Evolutionary conservation across 495 filamentous ascomycete species (phyloP).

Genomic region (Geopyxis carbonaria): DNA sequence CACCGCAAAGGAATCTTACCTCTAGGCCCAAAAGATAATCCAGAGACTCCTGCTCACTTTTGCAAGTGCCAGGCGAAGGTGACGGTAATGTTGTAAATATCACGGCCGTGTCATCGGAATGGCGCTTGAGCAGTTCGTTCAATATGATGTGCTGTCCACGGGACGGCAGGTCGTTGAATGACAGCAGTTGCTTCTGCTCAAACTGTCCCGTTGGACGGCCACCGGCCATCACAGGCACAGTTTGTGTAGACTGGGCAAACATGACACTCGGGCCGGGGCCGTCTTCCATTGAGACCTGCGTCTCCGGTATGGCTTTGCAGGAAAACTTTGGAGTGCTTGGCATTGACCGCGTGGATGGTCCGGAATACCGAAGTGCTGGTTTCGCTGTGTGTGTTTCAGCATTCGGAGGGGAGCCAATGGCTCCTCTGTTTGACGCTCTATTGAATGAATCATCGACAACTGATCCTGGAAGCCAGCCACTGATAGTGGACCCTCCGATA

Average conservation of each 20-base stretch:
- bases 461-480: too few relatives aligned
- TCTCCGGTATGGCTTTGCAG: slow-evolving; percentile 56
- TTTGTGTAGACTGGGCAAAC: too few relatives aligned
- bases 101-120: slow-evolving; percentile 58
- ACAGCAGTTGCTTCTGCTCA: slow-evolving; percentile 17
- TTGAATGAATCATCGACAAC: too few relatives aligned
- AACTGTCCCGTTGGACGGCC: slow-evolving; percentile 21
- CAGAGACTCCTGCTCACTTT: slow-evolving; percentile 49
- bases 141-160: slow-evolving; percentile 70
- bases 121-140: slow-evolving; percentile 59
- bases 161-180: slow-evolving; percentile 69
- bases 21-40: slow-evolving; percentile 63
- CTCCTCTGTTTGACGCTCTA: too few relatives aligned
- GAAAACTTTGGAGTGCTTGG: slow-evolving; percentile 41
- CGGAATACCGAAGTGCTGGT: too few relatives aligned
- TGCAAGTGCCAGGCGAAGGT: slow-evolving; percentile 54
- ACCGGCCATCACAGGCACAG: too few relatives aligned
- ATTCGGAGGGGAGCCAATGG: too few relatives aligned
- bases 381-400: too few relatives aligned
- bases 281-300: slow-evolving; percentile 46
- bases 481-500: too few relatives aligned
- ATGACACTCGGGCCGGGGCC: slow-evolving; percentile 56
- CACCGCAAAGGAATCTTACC: slow-evolving; percentile 28
- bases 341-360: too few relatives aligned
- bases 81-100: slow-evolving; percentile 69